These are phyloP conservation scores for Globisporangium nodosum DNA, from an alignment of 352 stramenopile species.

Conservation along the genomic window DNA sequence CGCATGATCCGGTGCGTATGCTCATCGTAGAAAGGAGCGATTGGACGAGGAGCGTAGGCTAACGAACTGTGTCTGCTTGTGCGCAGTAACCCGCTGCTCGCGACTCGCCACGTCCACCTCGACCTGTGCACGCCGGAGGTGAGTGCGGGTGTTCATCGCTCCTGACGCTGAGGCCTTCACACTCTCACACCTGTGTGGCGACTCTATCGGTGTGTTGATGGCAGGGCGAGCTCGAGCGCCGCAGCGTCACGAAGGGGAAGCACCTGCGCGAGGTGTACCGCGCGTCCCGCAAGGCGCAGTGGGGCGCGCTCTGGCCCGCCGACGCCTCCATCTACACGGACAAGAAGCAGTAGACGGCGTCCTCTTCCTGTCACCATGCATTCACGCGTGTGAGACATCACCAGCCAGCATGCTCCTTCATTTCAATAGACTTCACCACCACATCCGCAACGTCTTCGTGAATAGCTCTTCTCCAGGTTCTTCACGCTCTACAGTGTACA, in stretches of 20 bases:
- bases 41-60: not conserved
- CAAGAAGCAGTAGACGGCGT: slow-evolving; percentile 21
- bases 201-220: slow-evolving; percentile 10
- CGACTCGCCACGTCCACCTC: slow-evolving; percentile 75
- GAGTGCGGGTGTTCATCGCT: slow-evolving; percentile 4
- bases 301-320: slow-evolving; percentile 68
- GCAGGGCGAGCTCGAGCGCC: slow-evolving; percentile 71
- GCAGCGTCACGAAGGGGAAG: slow-evolving; percentile 70
- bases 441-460: too few relatives aligned
- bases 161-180: not conserved
- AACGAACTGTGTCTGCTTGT: not conserved
- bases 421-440: too few relatives aligned
- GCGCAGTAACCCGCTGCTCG: slow-evolving; percentile 49
- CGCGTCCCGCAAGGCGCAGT: slow-evolving; percentile 77
- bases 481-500: too few relatives aligned
- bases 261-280: slow-evolving; percentile 75
- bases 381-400: too few relatives aligned
- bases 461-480: too few relatives aligned
- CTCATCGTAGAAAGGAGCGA: not conserved
- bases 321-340: slow-evolving; percentile 56
- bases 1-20: slow-evolving; percentile 50
- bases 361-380: not conserved
- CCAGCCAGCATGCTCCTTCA: too few relatives aligned
- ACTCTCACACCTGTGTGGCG: slow-evolving; percentile 1
- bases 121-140: slow-evolving; percentile 78